These are phyloP conservation scores for Magnusiomyces ingens DNA, from an alignment of 1,139 yeast species.

Conservation along the genomic window DNA sequence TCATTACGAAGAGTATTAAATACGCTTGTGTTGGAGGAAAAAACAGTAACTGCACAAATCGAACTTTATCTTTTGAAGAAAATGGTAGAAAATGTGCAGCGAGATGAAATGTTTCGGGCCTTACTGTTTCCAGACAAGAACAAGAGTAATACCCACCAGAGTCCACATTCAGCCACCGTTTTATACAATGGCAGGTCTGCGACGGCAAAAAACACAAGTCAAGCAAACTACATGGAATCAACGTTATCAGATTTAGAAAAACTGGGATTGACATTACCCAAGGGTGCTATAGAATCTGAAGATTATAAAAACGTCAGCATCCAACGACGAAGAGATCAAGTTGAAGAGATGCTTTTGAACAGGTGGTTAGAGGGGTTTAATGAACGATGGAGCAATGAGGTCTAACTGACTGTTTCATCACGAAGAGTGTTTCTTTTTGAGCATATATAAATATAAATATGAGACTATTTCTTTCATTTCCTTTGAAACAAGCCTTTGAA, in stretches of 20 bases:
- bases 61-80: slow-evolving; percentile 1
- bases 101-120: not conserved
- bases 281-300: not conserved
- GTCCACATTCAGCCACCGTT: not conserved
- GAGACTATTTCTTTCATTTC: not conserved
- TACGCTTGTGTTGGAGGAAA: not conserved
- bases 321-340: not conserved
- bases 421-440: not conserved
- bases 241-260: not conserved
- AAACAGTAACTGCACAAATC: not conserved
- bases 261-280: not conserved
- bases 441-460: not conserved
- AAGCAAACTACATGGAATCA: not conserved
- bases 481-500: not conserved
- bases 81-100: slow-evolving; percentile 4
- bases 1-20: not conserved
- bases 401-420: not conserved
- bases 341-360: slow-evolving; percentile 3
- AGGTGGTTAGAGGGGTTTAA: slow-evolving; percentile 6
- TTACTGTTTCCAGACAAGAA: not conserved
- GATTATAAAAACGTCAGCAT: not conserved
- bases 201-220: not conserved
- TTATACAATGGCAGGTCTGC: not conserved
- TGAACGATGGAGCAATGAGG: slow-evolving; percentile 3
- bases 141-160: not conserved